Evolutionary conservation across 495 filamentous ascomycete species (phyloP).

Genomic region (Penicillium salamii): DNA sequence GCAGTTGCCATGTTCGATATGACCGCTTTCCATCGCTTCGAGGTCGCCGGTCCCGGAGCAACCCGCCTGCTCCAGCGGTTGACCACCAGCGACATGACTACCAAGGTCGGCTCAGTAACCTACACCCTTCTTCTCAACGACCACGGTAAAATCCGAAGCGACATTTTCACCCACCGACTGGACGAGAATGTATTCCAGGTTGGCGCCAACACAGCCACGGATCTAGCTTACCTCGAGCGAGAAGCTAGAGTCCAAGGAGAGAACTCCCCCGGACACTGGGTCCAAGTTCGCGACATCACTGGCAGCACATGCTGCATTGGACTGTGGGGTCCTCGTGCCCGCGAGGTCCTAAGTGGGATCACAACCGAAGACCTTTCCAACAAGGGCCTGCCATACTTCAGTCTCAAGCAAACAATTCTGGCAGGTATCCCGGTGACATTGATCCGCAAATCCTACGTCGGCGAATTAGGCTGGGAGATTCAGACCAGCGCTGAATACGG

Average conservation of each 20-base stretch:
- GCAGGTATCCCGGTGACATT: conserved; percentile 40
- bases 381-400: conserved; percentile 37
- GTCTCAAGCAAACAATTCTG: conserved; percentile 32
- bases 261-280: conserved; percentile 20
- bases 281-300: conserved; percentile 47
- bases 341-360: conserved; percentile 31
- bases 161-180: conserved; percentile 41
- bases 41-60: conserved; percentile 46
- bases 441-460: conserved; percentile 46
- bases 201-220: conserved; percentile 42
- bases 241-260: conserved; percentile 36
- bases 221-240: conserved; percentile 41
- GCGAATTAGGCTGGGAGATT: conserved; percentile 51
- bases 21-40: conserved; percentile 49
- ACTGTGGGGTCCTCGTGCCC: conserved; percentile 48
- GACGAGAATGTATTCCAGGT: conserved; percentile 41
- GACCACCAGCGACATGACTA: conserved; percentile 40
- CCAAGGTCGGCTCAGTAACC: conserved; percentile 34
- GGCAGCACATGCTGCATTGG: conserved; percentile 50
- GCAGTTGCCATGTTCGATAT: conserved; percentile 54
- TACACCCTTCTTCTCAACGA: conserved; percentile 46
- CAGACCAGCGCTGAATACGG: conserved; percentile 47
- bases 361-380: conserved; percentile 40
- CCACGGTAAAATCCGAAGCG: conserved; percentile 38
- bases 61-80: conserved; percentile 41